Evolutionary conservation across 2,329 filamentous ascomycete genomes (phyloP).

Genomic region (Cordyceps javanica): DNA sequence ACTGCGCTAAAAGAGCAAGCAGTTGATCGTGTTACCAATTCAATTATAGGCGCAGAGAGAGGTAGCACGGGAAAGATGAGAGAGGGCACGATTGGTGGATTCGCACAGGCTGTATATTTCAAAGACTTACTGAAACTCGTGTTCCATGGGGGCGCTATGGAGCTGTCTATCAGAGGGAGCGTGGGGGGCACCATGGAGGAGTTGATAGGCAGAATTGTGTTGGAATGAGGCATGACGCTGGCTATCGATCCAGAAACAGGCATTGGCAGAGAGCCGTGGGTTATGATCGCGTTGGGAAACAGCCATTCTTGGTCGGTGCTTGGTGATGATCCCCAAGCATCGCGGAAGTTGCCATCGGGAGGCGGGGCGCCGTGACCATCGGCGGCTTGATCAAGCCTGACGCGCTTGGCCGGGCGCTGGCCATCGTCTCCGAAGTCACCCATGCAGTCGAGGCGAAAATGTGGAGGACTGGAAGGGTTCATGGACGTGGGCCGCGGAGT

Average conservation of each 20-base stretch:
- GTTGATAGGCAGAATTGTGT: not conserved
- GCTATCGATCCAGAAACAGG: not conserved
- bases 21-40: not conserved
- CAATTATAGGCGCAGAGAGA: too few relatives aligned
- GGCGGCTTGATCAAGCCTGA: conserved; percentile 14
- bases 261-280: not conserved
- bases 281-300: not conserved
- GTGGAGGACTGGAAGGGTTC: not conserved
- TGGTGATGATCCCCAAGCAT: not conserved
- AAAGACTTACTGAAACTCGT: not conserved
- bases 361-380: not conserved
- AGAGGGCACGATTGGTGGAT: not conserved
- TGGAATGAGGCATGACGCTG: not conserved
- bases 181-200: not conserved
- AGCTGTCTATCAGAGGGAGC: not conserved
- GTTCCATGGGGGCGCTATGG: not conserved
- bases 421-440: conserved; percentile 2
- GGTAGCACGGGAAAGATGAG: too few relatives aligned
- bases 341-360: not conserved
- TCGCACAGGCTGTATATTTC: not conserved
- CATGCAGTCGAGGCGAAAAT: conserved; percentile 1
- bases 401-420: conserved; percentile 15
- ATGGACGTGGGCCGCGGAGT: not conserved
- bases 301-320: not conserved
- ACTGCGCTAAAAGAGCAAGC: not conserved